Percentiles rank a stretch among this genome's conserved stretches.
These are phyloP conservation scores for Apophysomyces ossiformis DNA, from an alignment of 371 early-diverging fungal genomes.

Conservation along the genomic window DNA sequence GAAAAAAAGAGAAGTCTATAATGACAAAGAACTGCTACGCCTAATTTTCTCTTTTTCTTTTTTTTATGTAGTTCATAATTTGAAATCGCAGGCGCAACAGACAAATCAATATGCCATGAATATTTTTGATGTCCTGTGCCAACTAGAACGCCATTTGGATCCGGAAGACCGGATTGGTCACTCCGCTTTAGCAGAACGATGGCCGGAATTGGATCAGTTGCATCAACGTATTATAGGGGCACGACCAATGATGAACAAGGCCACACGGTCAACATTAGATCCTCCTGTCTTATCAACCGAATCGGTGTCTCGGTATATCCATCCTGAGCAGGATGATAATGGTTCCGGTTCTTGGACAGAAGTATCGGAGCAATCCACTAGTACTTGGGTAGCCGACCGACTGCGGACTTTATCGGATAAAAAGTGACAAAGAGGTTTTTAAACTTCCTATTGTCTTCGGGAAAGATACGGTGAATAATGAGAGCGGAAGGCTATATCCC, in stretches of 20 bases:
- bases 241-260: slow-evolving; percentile 1
- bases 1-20: no score
- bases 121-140: slow-evolving; percentile 25
- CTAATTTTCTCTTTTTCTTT: not conserved
- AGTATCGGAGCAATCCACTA: not conserved
- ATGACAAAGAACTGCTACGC: no score
- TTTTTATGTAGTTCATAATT: not conserved
- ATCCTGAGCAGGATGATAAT: not conserved
- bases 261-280: not conserved
- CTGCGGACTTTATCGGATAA: not conserved
- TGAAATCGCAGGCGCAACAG: slow-evolving; percentile 25
- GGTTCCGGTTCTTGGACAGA: not conserved
- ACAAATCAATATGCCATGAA: slow-evolving; percentile 8
- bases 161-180: slow-evolving; percentile 20
- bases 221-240: slow-evolving; percentile 12
- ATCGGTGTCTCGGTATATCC: not conserved
- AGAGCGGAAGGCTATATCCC: no score
- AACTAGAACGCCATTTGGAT: slow-evolving; percentile 11
- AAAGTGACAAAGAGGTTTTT: not conserved
- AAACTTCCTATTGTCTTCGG: no score
- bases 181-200: slow-evolving; percentile 13
- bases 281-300: not conserved
- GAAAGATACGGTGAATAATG: no score
- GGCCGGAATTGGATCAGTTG: slow-evolving; percentile 16
- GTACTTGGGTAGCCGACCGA: not conserved